Evolutionary conservation across 2,329 filamentous ascomycete genomes (phyloP), one percentile per base, ranked within the genome.

Genomic region (Alternaria tenuissima): DNA sequence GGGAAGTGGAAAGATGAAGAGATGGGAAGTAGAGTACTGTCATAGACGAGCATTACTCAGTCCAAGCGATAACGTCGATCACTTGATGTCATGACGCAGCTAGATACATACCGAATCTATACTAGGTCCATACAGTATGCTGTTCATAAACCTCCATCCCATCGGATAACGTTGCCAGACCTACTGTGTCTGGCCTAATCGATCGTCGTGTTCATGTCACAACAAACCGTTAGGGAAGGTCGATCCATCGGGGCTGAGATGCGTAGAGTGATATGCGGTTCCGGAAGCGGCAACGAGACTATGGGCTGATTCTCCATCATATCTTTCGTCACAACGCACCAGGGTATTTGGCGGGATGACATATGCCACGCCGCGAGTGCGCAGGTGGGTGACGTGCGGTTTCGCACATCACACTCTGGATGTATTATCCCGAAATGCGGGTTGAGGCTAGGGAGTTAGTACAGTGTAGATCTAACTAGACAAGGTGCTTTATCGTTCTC

Each of bases 381-480:
- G 46, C 46, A 14, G 12, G 14, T n/a, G 3, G 5, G 46, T 36
- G 46, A 49, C 46, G 46, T 16, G 32, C 51, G 26, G 28, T 32
- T 30, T 53, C 28, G 51, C 51, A 43, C 6, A 22, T 53, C 28
- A 32, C 12, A 2, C 38, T 24, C 38, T 53, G 46, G 46, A 48
- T 48, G 11, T 34, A 53, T 53, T 9, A 42, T 42, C 38, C 38
- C 51, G 51, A 53, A 32, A 30, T 36, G 46, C 46, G 30, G 28
- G 18, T 9, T 41, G 26, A 11, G 22, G 51, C 26, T 32, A 42
- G 30, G 16, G 11, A n/a, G 18, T 38, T 53, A 34, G 28, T 26
- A 34, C 43, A 26, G 24, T 43, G 51, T n/a, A 42, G 51, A 53
- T 44, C 38, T n/a, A 4, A 26, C n/a, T 8, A 53, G 51, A 28